phyloP scores from a whole-genome alignment of 2,329 filamentous ascomycete species.

The Ceratocystis huliohia region DNA sequence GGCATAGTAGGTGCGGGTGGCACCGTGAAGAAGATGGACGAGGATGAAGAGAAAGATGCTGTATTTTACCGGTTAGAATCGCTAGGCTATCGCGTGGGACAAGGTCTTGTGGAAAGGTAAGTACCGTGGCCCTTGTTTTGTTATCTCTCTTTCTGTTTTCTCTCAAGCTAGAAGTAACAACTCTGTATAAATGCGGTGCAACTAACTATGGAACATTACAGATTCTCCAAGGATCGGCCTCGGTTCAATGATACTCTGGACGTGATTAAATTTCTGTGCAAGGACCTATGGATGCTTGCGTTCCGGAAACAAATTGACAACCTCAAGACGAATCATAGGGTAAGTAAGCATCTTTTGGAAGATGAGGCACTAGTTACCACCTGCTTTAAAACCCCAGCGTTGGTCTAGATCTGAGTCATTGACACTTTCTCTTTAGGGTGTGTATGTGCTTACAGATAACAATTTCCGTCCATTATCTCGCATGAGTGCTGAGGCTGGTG shows the following conservation, averaged over 20 bases:
- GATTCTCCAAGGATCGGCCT: conserved; percentile 70
- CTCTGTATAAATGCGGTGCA: too few relatives aligned
- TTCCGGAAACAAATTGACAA: conserved; percentile 98
- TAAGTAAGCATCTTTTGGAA: conserved; percentile 38
- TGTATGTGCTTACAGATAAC: conserved; percentile 92
- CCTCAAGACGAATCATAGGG: conserved; percentile 91
- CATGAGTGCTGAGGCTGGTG: conserved; percentile 73
- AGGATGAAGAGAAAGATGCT: conserved; percentile 73
- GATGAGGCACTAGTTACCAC: neutral
- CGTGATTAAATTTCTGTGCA: conserved; percentile 96
- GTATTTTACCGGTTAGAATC: conserved; percentile 74
- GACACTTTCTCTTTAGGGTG: conserved; percentile 43
- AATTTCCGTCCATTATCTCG: conserved; percentile 75
- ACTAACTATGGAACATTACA: conserved; percentile 27
- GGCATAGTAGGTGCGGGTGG: conserved; percentile 21
- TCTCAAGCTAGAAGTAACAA: too few relatives aligned
- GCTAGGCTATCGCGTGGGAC: conserved; percentile 80
- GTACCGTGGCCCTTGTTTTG: neutral
- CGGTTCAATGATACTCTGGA: conserved; percentile 87
- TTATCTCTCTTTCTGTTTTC: too few relatives aligned
- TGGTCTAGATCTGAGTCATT: neutral
- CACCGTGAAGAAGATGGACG: conserved; percentile 40
- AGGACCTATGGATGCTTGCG: conserved; percentile 88
- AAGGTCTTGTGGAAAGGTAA: conserved; percentile 82
- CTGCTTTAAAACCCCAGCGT: neutral